Conservation (phyloP, 495 filamentous ascomycete genomes). For the Tuber melanosporum region DNA sequence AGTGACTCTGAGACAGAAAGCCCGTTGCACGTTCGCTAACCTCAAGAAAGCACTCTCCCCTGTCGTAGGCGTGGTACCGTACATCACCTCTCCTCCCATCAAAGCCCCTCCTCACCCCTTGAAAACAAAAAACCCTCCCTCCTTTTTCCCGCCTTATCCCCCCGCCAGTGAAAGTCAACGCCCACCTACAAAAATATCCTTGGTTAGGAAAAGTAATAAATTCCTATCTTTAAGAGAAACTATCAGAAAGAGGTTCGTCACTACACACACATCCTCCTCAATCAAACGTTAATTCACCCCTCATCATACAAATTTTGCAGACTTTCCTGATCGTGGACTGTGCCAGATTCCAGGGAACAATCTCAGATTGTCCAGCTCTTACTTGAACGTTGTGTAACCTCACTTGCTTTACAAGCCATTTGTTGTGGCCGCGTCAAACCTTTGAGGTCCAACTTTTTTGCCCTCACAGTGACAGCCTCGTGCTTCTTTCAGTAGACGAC, state of each 20-base stretch:
- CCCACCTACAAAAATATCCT: conserved; percentile 22
- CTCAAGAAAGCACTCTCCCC: conserved; percentile 4
- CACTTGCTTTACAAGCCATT: conserved; percentile 36
- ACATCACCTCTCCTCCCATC: conserved; percentile 22
- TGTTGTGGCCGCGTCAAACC: conserved; percentile 40
- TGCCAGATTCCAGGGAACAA: conserved; percentile 34
- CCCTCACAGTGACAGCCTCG: conserved; percentile 33
- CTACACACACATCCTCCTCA: conserved; percentile 26
- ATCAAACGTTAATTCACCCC: conserved; percentile 24
- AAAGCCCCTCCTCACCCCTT: conserved; percentile 36
- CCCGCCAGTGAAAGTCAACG: conserved; percentile 34
- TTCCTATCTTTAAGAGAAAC: conserved; percentile 19
- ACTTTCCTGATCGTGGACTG: conserved; percentile 24
- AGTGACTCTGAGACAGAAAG: conserved; percentile 11
- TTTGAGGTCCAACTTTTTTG: conserved; percentile 33
- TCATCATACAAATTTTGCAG: conserved; percentile 24
- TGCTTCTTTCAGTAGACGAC: conserved; percentile 41
- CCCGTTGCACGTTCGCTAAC: conserved; percentile 5
- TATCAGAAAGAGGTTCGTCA: conserved; percentile 38
- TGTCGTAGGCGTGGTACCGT: conserved; percentile 5
- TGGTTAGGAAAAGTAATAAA: conserved; percentile 22
- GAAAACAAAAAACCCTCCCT: conserved; percentile 33
- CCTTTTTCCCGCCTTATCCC: conserved; percentile 29
- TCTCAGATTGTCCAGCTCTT: conserved; percentile 30
- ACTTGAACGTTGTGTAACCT: conserved; percentile 33